Evolutionary conservation across 352 stramenopile species (phyloP).

Genomic region (Elongisporangium anandrum): DNA sequence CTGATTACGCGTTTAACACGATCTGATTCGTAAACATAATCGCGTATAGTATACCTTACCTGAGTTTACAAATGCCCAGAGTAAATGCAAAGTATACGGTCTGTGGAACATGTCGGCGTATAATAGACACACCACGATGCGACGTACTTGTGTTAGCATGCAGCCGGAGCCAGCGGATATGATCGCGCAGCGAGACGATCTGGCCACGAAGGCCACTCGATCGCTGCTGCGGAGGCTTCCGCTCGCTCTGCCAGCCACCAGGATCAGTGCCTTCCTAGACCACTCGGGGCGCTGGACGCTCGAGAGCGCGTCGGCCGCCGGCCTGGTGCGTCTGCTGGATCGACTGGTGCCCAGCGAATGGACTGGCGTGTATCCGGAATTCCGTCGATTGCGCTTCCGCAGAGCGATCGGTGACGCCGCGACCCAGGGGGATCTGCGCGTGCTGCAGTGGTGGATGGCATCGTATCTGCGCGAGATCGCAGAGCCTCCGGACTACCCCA

Average conservation of each 20-base stretch:
- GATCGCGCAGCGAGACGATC: neutral
- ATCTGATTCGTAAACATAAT: neutral
- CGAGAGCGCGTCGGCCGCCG: conserved; percentile 6
- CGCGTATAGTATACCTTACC: neutral
- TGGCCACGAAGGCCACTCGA: neutral
- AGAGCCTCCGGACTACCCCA: neutral
- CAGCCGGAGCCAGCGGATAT: neutral
- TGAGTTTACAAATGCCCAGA: neutral
- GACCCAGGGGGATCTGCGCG: neutral
- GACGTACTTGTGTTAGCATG: neutral
- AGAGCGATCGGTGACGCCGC: neutral
- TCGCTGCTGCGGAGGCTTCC: neutral
- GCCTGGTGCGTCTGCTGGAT: conserved; percentile 16
- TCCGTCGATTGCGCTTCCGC: neutral
- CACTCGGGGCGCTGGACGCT: conserved; percentile 25
- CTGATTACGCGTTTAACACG: neutral
- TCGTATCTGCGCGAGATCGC: neutral
- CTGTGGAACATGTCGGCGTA: neutral
- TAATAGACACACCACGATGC: neutral
- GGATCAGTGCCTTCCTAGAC: conserved; percentile 30
- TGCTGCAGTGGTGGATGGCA: neutral
- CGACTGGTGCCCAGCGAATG: conserved; percentile 16
- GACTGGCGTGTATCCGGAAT: neutral
- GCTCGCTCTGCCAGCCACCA: neutral
- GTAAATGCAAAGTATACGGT: neutral